Base-by-base conservation (phyloP, 257 asterid genomes). In the Osmanthus fragrans region DNA sequence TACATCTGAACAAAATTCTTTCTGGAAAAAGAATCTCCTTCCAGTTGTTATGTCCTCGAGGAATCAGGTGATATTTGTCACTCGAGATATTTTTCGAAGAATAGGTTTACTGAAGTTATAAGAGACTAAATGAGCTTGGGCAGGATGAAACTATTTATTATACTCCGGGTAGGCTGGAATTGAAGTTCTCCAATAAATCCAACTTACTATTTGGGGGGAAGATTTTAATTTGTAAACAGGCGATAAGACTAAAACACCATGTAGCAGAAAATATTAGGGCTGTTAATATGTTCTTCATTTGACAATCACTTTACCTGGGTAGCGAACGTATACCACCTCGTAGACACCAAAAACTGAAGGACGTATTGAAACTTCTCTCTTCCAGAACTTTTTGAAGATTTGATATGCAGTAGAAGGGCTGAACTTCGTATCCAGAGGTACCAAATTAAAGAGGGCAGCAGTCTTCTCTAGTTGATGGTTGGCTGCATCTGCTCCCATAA, bases 401-500 rank as follows among this genome's bases (percentile, higher is more conserved):
- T 87, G 82, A 76, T 82, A 85, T 13, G 97, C 90, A 1, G 90
- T 76, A 42, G 84, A 71, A 21, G 88, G 60, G 71, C 84, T 76
- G 75, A 94, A 94, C 40, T 80, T 85, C 70, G 80, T 88, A 39
- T 82, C 80, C 18, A 80, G 75, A 64, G 98, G 98, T 19, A 94
- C 93, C 85, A 94, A 83, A 70, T 92, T 85, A 76, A 94, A 73
- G 72, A 90, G 90, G 74, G 92, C 96, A 25, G 82, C 75, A 30
- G 97, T 87, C 85, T 89, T 88, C 88, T 92, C 91, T 54, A 88
- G 86, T 80, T 88, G 91, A 69, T 86, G 90, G 45, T 82, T 90
- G 8, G 88, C 96, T 71, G 92, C 92, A 80, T 94, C 92, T 71
- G 97, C 98, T 82, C 98, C 98, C 91, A 88, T 87, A 37, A 94